Base-by-base conservation (phyloP, 257 asterid species). In the Coffea canephora region DNA sequence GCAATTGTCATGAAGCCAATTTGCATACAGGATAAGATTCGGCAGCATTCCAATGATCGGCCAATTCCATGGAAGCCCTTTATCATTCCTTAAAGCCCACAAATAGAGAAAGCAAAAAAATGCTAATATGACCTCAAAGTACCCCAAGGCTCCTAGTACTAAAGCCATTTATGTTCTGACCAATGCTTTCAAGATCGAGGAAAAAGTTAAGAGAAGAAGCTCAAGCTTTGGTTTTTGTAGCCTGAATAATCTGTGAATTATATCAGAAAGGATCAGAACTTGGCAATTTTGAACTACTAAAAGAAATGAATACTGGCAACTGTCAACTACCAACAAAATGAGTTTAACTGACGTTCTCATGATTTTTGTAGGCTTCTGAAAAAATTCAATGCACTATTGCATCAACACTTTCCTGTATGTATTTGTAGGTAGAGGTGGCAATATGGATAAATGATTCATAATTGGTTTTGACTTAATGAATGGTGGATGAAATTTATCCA, bases 1-100 rank as follows among this genome's bases (percentile, higher is more conserved):
- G 81, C 89, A 82, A 16, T 48, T 2, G n/a, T 88, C 92, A 69
- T 91, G 96, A 19, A 91, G 73, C 14, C 77, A 78, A 23, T 82
- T 82, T 41, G 85, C 85, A 68, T 86, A 49, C 3, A 39, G 72
- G 9, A 89, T 36, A 15, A 91, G 83, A 2, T 64, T 23, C 11
- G 96, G 93, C 36, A 88, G 81, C 91, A 85, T 88, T 18, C 96
- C 96, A 36, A 91, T 8, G 14, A 88, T 5, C 6, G 93, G 96
- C 90, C 89, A 89, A 74, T 89, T 84, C 91, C 89, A 73, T 7
- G 81, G 79, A 15, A 79, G 65, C 39, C 68, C 70, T 31, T 71
- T 77, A 73, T 66, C 76, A n/a, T 82, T 85, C 73, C 85, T 62
- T 78, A 91, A 81, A 1, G 62, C 77, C 89, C 87, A 86, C 46